phyloP scores from a whole-genome alignment of 129 eudicot species.

The Calendula officinalis region DNA sequence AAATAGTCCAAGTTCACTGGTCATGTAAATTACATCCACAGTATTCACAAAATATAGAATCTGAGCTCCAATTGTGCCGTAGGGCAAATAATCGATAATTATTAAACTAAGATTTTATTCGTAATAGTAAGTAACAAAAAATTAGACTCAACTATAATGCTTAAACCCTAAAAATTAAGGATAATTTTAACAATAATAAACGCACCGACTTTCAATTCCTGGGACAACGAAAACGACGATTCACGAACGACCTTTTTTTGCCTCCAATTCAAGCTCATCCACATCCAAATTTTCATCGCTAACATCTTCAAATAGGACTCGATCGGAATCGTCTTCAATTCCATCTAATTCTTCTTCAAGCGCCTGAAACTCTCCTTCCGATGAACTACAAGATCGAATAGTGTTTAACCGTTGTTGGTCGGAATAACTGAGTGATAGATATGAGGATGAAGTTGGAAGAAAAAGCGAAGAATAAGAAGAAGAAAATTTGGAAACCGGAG shows the following conservation, averaged over 20 bases:
- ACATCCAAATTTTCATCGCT: constrained; percentile 47
- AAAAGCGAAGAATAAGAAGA: constrained; percentile 21
- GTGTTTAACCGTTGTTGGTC: background rate
- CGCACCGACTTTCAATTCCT: constrained; percentile 61
- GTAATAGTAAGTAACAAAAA: background rate
- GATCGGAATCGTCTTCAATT: constrained; percentile 42
- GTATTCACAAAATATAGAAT: constrained; percentile 2
- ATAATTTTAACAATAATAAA: background rate
- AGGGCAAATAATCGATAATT: background rate
- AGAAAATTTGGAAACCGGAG: constrained; percentile 27
- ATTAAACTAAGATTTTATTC: background rate
- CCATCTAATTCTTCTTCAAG: constrained; percentile 37
- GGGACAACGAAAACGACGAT: constrained; percentile 51
- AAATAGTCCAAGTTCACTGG: background rate
- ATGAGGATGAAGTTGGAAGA: constrained; percentile 8
- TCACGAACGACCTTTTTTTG: constrained; percentile 49
- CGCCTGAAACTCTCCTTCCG: constrained; percentile 23
- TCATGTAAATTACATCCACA: background rate
- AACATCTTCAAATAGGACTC: constrained; percentile 39
- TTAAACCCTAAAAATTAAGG: constrained; percentile 14
- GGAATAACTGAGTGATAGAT: background rate
- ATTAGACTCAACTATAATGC: background rate
- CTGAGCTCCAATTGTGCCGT: background rate
- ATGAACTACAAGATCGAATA: constrained; percentile 4
- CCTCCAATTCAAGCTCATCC: constrained; percentile 68